These are phyloP conservation scores for Thuidium tamariscinum DNA, from an alignment of 225 moss, liverwort and hornwort genomes.

Conservation along the genomic window DNA sequence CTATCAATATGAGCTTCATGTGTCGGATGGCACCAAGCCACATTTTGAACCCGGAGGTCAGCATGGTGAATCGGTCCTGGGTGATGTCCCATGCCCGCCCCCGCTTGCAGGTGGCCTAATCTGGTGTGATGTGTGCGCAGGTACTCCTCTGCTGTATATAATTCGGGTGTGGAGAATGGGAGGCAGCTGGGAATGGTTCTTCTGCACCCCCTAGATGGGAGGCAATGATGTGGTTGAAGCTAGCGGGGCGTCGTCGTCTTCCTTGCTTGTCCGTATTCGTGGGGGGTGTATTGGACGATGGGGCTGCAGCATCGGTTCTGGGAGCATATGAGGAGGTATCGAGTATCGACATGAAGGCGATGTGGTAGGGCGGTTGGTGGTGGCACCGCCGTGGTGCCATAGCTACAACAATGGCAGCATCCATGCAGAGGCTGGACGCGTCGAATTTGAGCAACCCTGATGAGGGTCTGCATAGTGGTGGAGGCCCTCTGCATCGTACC, in stretches of 20 bases:
- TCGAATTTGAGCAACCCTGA: conserved; percentile 24
- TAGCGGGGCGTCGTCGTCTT: background rate
- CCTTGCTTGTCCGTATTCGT: background rate
- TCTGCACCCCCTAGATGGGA: conserved; percentile 4
- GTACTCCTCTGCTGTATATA: background rate
- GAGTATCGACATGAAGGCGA: conserved; percentile 11
- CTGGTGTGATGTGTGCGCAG: background rate
- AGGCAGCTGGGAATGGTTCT: conserved; percentile 2
- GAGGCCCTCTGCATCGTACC: conserved; percentile 5
- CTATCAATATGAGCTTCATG: background rate
- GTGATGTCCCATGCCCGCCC: background rate
- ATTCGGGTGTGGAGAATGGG: conserved; percentile 1
- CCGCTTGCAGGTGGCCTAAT: background rate
- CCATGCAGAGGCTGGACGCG: conserved; percentile 20
- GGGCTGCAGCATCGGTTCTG: background rate
- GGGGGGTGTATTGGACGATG: background rate
- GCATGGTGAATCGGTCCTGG: background rate
- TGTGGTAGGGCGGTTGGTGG: conserved; percentile 30
- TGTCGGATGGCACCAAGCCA: background rate
- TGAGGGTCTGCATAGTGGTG: conserved; percentile 16
- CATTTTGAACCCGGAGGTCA: background rate
- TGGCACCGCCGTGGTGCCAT: conserved; percentile 41
- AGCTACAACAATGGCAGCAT: conserved; percentile 25
- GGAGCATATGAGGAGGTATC: conserved; percentile 9
- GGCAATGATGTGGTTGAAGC: conserved; percentile 7